Evolutionary conservation across 1,139 yeast species (phyloP).

Genomic region (Fermentozyma sake): DNA sequence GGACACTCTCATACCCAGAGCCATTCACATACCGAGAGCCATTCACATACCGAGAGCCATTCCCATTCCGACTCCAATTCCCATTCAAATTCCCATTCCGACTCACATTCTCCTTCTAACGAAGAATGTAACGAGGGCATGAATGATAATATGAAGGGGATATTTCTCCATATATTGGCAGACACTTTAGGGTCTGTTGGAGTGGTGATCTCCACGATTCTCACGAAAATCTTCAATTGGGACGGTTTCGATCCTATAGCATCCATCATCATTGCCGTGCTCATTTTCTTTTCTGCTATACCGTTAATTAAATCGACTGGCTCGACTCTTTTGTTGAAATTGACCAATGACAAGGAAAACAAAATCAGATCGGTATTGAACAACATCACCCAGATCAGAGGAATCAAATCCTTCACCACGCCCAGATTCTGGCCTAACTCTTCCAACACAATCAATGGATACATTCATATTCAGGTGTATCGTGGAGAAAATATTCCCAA

Average conservation of each 20-base stretch:
- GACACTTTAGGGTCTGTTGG: conserved; percentile 97
- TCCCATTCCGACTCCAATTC: conserved; percentile 20
- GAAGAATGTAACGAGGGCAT: conserved; percentile 19
- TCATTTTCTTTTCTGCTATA: conserved; percentile 76
- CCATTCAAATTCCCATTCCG: conserved; percentile 21
- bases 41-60: conserved; percentile 18
- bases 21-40: conserved; percentile 12
- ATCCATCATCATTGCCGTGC: conserved; percentile 76
- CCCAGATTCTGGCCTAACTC: conserved; percentile 89
- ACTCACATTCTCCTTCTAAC: conserved; percentile 17
- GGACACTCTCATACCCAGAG: conserved; percentile 31
- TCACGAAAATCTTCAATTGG: conserved; percentile 55
- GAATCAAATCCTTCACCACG: conserved; percentile 79
- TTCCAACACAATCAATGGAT: conserved; percentile 41
- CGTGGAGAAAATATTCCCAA: conserved; percentile 64
- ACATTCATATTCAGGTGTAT: conserved; percentile 63
- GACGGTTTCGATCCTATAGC: conserved; percentile 88
- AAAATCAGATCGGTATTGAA: conserved; percentile 58
- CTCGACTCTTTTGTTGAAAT: conserved; percentile 60
- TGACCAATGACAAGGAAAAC: conserved; percentile 53
- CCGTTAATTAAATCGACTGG: conserved; percentile 85
- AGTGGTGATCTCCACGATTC: conserved; percentile 79
- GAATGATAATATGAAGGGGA: conserved; percentile 93
- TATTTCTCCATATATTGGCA: conserved; percentile 86
- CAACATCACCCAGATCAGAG: conserved; percentile 66